These are phyloP conservation scores for Saccharomycodes ludwigii DNA, from an alignment of 805 yeast genomes.

Conservation along the genomic window DNA sequence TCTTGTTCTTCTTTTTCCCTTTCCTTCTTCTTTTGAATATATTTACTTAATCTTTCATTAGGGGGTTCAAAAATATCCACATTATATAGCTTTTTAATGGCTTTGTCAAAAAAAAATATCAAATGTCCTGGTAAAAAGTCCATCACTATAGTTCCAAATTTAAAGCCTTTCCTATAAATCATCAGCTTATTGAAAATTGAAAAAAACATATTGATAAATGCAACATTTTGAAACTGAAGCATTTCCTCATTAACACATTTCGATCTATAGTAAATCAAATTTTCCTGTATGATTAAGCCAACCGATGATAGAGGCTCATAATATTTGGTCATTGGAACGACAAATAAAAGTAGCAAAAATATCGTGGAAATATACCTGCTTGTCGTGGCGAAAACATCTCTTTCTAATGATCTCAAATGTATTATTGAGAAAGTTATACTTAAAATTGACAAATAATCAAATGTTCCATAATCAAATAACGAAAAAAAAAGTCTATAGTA, in stretches of 20 bases:
- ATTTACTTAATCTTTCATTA: too few species aligned
- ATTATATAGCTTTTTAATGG: background rate
- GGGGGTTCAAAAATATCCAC: too few species aligned
- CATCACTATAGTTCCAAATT: background rate
- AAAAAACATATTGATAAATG: too few species aligned
- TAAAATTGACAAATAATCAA: slow-evolving; percentile 8
- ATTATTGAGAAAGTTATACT: background rate
- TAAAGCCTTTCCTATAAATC: background rate
- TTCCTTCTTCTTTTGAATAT: too few species aligned
- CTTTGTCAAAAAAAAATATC: background rate
- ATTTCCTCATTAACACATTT: too few species aligned
- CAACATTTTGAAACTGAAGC: too few species aligned
- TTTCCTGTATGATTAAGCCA: background rate
- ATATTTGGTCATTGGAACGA: background rate
- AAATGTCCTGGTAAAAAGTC: background rate
- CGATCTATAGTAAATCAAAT: background rate
- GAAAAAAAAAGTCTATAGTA: slow-evolving; percentile 27
- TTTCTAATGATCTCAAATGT: slow-evolving; percentile 1
- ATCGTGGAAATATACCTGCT: background rate
- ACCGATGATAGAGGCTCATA: background rate
- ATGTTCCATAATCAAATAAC: slow-evolving; percentile 27
- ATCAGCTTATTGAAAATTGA: background rate
- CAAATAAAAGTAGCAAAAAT: background rate
- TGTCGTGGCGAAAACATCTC: background rate
- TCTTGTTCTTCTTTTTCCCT: too few species aligned